Evolutionary conservation across 2,329 filamentous ascomycete species (phyloP).

Genomic region (Ophiocordyceps camponoti-rufipedis): DNA sequence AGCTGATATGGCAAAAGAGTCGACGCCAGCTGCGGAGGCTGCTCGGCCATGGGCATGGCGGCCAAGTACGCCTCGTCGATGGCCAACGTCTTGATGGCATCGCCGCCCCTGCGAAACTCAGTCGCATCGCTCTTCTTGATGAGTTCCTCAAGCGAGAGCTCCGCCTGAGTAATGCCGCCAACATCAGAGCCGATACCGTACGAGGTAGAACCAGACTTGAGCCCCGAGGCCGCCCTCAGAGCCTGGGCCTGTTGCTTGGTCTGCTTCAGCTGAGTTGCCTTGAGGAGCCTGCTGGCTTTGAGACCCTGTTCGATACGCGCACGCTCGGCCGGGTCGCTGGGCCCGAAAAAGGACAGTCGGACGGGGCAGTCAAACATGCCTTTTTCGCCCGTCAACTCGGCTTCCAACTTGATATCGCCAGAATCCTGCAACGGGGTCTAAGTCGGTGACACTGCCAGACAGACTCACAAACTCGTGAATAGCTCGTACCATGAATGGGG

Average conservation of each 20-base stretch:
- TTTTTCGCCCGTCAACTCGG: conserved; percentile 47
- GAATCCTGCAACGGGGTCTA: conserved; percentile 23
- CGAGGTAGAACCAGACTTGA: conserved; percentile 19
- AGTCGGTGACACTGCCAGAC: background rate
- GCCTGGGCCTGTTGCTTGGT: conserved; percentile 34
- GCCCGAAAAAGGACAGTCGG: conserved; percentile 49
- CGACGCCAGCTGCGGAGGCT: conserved; percentile 47
- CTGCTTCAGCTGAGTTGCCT: conserved; percentile 34
- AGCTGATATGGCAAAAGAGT: conserved; percentile 63
- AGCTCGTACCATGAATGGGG: conserved; percentile 45
- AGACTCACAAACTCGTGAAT: background rate
- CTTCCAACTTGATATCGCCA: conserved; percentile 46
- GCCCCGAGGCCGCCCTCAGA: conserved; percentile 24
- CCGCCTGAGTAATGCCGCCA: conserved; percentile 11
- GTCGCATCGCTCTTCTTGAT: conserved; percentile 48
- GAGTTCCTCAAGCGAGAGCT: conserved; percentile 41
- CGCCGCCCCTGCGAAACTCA: conserved; percentile 43
- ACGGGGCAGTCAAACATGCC: conserved; percentile 55
- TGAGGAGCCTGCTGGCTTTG: conserved; percentile 45
- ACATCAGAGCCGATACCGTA: conserved; percentile 15
- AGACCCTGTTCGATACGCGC: conserved; percentile 40
- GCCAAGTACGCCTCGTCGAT: conserved; percentile 51
- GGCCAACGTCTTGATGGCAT: conserved; percentile 52
- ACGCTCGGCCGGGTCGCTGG: conserved; percentile 33
- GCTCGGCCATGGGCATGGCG: conserved; percentile 52